A percentile compares a stretch with the other conserved stretches of the same genome.
phyloP scores from a whole-genome alignment of 345 rosid genomes.

The Cochlearia excelsa region DNA sequence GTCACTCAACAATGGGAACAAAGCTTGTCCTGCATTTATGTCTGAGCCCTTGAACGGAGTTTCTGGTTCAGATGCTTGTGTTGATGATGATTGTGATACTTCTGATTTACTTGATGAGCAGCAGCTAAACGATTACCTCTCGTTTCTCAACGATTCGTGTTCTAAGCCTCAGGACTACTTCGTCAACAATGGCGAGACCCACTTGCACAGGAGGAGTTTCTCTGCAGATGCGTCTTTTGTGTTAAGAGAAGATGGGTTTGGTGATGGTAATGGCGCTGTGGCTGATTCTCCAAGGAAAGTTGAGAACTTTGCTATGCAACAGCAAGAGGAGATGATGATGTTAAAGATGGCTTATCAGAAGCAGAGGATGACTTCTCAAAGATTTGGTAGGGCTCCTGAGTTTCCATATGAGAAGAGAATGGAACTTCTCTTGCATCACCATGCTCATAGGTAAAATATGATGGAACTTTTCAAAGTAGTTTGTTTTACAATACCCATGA shows the following conservation, averaged over 20 bases:
- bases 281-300: constrained; percentile 65
- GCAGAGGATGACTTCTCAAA: constrained; percentile 68
- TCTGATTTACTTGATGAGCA: constrained; percentile 59
- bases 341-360: constrained; percentile 48
- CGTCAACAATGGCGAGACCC: constrained; percentile 41
- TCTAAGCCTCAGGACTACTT: constrained; percentile 44
- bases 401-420: constrained; percentile 29
- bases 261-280: constrained; percentile 45
- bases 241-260: constrained; percentile 49
- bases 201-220: constrained; percentile 70
- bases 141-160: constrained; percentile 67
- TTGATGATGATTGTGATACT: constrained; percentile 24
- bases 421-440: constrained; percentile 34
- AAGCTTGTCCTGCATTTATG: not conserved
- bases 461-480: no score
- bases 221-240: constrained; percentile 68
- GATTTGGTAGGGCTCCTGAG: constrained; percentile 38
- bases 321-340: constrained; percentile 53
- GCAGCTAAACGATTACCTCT: constrained; percentile 56
- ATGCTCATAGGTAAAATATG: constrained; percentile 25
- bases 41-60: constrained; percentile 25
- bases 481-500: no score
- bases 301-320: constrained; percentile 49
- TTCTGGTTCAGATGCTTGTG: constrained; percentile 33
- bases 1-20: constrained; percentile 24